Base-by-base conservation (phyloP, 352 stramenopile species). In the Phytophthora hybrid region DNA sequence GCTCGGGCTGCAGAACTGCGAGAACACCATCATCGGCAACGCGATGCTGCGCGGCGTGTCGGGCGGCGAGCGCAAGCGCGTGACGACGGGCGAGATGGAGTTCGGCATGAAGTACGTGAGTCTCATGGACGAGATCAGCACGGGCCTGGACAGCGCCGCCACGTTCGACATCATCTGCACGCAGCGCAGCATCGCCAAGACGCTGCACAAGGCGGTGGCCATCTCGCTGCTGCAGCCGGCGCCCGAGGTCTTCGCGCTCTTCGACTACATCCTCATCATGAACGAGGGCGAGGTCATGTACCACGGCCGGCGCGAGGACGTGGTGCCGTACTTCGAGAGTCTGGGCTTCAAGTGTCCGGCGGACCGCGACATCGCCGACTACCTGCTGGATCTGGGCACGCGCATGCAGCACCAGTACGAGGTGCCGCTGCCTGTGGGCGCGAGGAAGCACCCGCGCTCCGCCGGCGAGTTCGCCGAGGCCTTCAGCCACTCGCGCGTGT, bases 191-290 rank as follows among this genome's bases (percentile, higher is more conserved):
- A 77, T 86, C 29, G 80, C 81, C 11, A 68, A 84, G 56, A 70
- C 59, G 18, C 60, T 92, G 18, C 64, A 75, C 41, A 75, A 78
- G 47, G 88, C 83, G 21, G 61, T 80, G 41, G 83, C 92, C 23
- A 80, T 97, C 18, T 88, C 88, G 4, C 77, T 98, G 59, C 76
- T 97, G 14, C 80, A 98, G 74, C 94, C 95, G 52, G 82, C 94
- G 4, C 79, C 79, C 4, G 77, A 86, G 64, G 77, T 86, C n/a
- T 81, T 82, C 39, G 69, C 66, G 53, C 75, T 84, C 21, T 84
- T 84, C 52, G 78, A 84, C 63, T 74, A 84, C 66, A 73, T 85
- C 16, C 23, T 85, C 57, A 67, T 85, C 60, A 73, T 85, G 46
- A 81, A 76, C 64, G 73, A 82, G 14, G 75, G 78, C 37, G 63